These are phyloP conservation scores for Nigrospora oryzae DNA, from an alignment of 2,329 filamentous ascomycete genomes.

Conservation along the genomic window DNA sequence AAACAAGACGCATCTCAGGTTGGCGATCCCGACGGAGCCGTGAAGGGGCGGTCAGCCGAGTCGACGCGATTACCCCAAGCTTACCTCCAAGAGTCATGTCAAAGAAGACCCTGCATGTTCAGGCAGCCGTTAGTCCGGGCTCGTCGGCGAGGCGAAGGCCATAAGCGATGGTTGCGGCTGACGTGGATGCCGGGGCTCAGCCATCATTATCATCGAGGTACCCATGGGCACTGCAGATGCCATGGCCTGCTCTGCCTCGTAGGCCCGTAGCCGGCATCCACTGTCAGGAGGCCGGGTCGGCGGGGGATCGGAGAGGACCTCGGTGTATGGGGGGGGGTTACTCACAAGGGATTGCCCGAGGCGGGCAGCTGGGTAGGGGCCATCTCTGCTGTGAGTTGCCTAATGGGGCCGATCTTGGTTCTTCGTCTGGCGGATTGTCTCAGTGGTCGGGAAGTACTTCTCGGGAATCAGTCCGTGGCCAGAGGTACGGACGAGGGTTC, in stretches of 20 bases:
- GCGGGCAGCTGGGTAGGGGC: slow-evolving; percentile 27
- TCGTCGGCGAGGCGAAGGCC: slow-evolving; percentile 22
- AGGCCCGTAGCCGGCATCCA: no score
- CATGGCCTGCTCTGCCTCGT: no score
- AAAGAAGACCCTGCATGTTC: slow-evolving; percentile 53
- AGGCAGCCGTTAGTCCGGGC: background rate
- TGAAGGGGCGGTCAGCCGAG: background rate
- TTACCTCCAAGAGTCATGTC: slow-evolving; percentile 72
- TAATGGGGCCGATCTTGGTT: background rate
- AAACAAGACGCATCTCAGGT: background rate
- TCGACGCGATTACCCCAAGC: slow-evolving; percentile 15
- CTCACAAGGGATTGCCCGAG: slow-evolving; percentile 35
- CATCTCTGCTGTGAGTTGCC: slow-evolving; percentile 13
- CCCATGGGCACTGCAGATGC: background rate
- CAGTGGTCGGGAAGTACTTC: no score
- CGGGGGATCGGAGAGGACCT: no score
- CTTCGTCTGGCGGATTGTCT: background rate
- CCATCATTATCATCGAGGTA: background rate
- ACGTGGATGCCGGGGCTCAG: background rate
- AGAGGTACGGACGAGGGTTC: no score
- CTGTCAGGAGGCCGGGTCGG: no score
- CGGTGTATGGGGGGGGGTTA: slow-evolving; percentile 11
- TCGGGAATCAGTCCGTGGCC: no score
- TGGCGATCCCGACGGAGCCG: background rate
- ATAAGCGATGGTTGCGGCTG: background rate